phyloP scores from a whole-genome alignment of 345 rosid species.

The Brassica nigra region DNA sequence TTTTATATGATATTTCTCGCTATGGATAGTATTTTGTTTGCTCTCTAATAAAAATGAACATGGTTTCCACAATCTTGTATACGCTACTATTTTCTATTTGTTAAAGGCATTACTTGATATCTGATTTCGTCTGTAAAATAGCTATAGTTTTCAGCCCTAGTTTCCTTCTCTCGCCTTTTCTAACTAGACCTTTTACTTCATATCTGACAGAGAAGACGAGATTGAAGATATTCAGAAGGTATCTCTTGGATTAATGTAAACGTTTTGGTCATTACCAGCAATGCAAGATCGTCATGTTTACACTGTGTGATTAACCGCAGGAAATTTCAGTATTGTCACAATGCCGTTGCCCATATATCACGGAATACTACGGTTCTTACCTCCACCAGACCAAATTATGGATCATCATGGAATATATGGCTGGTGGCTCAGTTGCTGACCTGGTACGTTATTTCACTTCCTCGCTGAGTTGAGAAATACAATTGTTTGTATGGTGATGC shows the following conservation, averaged over 20 bases:
- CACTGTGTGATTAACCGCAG: slow-evolving; percentile 47
- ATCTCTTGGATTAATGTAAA: slow-evolving; percentile 30
- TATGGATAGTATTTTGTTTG: slow-evolving; percentile 12
- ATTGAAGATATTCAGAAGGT: slow-evolving; percentile 99
- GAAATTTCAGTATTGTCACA: slow-evolving; percentile 96
- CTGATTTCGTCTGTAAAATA: neutral
- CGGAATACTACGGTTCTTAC: slow-evolving; percentile 95
- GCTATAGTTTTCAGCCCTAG: slow-evolving; percentile 13
- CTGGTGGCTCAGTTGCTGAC: slow-evolving; percentile 99
- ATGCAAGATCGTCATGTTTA: slow-evolving; percentile 34
- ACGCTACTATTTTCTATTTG: neutral
- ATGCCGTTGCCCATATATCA: slow-evolving; percentile 93
- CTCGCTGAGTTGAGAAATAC: slow-evolving; percentile 18
- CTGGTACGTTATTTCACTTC: slow-evolving; percentile 69
- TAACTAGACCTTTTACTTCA: slow-evolving; percentile 34
- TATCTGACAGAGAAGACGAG: slow-evolving; percentile 85
- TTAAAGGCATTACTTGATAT: slow-evolving; percentile 7
- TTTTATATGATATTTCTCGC: slow-evolving; percentile 4
- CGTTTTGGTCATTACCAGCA: neutral
- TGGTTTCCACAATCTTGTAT: neutral
- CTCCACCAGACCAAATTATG: slow-evolving; percentile 95
- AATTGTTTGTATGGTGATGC: slow-evolving; percentile 12
- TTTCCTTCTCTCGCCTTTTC: neutral
- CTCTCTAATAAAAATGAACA: slow-evolving; percentile 7
- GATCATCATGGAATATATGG: slow-evolving; percentile 99